A percentile compares a stretch with the other conserved stretches of the same genome.
These are phyloP conservation scores for Leccinum variicolor DNA, from an alignment of 768 basidiomycete species.

Conservation along the genomic window DNA sequence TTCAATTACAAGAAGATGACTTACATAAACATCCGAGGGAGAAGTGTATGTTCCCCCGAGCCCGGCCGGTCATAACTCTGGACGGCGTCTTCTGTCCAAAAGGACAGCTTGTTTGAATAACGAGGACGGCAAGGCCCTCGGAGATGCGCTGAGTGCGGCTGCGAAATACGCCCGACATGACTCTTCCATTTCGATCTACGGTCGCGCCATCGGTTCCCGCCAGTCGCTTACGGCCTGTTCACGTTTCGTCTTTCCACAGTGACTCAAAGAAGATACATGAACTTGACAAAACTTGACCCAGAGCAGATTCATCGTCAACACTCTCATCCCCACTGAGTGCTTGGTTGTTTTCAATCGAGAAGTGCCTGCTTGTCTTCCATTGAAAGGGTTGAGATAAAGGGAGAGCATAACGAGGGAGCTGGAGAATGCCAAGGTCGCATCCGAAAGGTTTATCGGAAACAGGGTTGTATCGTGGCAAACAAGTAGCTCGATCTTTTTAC, in stretches of 20 bases:
- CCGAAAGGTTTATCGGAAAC: neutral
- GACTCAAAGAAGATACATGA: neutral
- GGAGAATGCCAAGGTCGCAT: conserved; percentile 9
- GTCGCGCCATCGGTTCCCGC: neutral
- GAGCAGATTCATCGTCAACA: conserved; percentile 16
- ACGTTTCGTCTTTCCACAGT: neutral
- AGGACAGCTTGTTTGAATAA: conserved; percentile 32
- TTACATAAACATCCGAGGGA: conserved; percentile 37
- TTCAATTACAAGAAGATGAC: conserved; percentile 70
- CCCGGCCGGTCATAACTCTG: neutral
- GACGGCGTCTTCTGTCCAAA: neutral
- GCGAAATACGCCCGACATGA: conserved; percentile 37
- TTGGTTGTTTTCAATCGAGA: conserved; percentile 37
- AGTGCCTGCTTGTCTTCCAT: conserved; percentile 36
- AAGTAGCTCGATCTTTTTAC: neutral
- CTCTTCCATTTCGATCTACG: neutral
- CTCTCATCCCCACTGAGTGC: conserved; percentile 29
- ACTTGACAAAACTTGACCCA: conserved; percentile 32
- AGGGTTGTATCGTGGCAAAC: neutral
- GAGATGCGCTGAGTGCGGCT: conserved; percentile 46
- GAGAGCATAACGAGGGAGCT: conserved; percentile 44
- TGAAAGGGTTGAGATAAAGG: conserved; percentile 41
- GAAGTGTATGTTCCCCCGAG: conserved; percentile 33
- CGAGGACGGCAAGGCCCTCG: conserved; percentile 55
- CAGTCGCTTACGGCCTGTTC: neutral